Evolutionary conservation across 371 early-diverging fungal species (phyloP), one percentile per base, ranked within the genome.

Genomic region (Mucor piriformis): DNA sequence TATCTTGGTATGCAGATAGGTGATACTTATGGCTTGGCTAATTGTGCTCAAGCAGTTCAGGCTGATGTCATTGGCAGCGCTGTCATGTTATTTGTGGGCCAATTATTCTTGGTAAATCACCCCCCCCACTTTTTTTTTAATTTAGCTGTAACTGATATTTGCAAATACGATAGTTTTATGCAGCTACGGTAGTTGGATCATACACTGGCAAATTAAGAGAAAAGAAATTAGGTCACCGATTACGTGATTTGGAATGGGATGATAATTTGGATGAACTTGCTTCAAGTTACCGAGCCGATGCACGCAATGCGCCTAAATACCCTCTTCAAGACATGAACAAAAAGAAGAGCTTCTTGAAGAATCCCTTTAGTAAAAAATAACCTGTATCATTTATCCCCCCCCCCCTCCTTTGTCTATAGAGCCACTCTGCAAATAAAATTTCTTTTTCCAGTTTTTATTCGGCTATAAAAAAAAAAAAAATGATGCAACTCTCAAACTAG

Each of bases 401-500:
- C 42, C 16, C 10, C 10, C 18, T 16, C 20, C 18, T 18, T 18
- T 42, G 20, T 42, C 18, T 42, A 18, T 42, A 42, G 8, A 42
- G 16, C n/a, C n/a, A n/a, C n/a, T n/a, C n/a, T n/a, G n/a, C 29
- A 29, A 29, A 29, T n/a, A 42, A 38, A 38, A 2, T 38, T 38
- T 15, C 38, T 16, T 38, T 38, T 38, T 29, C 29, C 29, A 29
- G 29, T 29, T 29, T n/a, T 29, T 29, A 29, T 29, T 29, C 29
- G 6, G 29, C 29, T 29, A 29, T 8, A 51, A 34, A 51, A 51
- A 23, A 15, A 29, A 50, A 7, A 51, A 34, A 44, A 58, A 38
- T 6, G 8, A 29, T n/a, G n/a, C n/a, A 29, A 29, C 11, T 4
- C 18, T 44, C 32, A 32, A 52, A 38, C 92, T 95, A 95, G 85